Evolutionary conservation across 805 yeast species (phyloP).

Genomic region (Cyberlindnera samutprakarnensis): DNA sequence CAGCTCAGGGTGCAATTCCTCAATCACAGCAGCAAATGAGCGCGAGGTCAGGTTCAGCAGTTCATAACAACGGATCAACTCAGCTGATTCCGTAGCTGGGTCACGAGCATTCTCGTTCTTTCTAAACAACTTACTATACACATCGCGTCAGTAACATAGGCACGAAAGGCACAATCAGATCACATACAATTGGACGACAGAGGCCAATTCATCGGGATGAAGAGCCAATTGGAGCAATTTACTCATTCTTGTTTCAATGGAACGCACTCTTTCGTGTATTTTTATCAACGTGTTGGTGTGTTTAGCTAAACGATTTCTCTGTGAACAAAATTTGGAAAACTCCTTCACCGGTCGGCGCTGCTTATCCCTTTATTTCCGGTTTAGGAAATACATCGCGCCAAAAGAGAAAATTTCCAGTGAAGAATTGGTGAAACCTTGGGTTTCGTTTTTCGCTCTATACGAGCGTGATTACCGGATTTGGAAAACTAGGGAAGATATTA

Average conservation of each 20-base stretch:
- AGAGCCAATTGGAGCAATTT: conserved; percentile 7
- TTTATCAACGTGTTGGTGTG: too few relatives aligned
- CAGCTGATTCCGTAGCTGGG: conserved; percentile 29
- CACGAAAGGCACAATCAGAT: too few relatives aligned
- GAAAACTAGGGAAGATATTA: too few relatives aligned
- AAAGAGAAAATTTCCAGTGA: too few relatives aligned
- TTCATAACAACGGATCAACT: conserved; percentile 56
- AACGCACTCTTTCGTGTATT: not conserved
- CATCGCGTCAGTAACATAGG: conserved; percentile 1
- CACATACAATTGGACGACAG: conserved; percentile 11
- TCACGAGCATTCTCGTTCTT: conserved; percentile 30
- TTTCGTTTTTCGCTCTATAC: too few relatives aligned
- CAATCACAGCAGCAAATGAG: conserved; percentile 90
- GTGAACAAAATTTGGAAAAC: too few relatives aligned
- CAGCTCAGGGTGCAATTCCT: conserved; percentile 85
- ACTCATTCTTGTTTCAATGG: conserved; percentile 3
- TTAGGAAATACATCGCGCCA: too few relatives aligned
- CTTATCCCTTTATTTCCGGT: too few relatives aligned
- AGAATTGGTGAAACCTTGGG: too few relatives aligned
- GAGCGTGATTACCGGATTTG: too few relatives aligned
- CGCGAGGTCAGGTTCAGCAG: conserved; percentile 69
- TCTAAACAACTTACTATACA: conserved; percentile 33
- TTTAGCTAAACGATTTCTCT: too few relatives aligned
- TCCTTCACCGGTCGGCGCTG: too few relatives aligned
- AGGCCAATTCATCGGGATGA: conserved; percentile 10